These are phyloP conservation scores for Heterobasidion parviporum DNA, from an alignment of 1,284 basidiomycete genomes.

Conservation along the genomic window DNA sequence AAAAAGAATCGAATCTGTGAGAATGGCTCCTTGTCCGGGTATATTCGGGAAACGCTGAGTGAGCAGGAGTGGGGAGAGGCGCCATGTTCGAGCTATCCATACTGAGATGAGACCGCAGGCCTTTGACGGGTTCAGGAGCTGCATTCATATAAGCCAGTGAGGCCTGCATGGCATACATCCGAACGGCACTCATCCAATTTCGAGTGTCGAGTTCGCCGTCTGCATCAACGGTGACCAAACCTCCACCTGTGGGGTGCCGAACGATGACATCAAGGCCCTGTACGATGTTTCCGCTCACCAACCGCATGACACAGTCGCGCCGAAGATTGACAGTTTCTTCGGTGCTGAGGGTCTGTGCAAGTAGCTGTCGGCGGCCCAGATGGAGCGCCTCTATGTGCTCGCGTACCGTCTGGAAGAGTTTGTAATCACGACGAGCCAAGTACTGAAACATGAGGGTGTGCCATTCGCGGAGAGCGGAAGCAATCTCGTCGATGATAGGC, in stretches of 20 bases:
- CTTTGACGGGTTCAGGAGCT: constrained; percentile 22
- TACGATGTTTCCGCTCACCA: constrained; percentile 87
- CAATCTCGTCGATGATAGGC: constrained; percentile 95
- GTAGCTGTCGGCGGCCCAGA: constrained; percentile 81
- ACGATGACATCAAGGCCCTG: constrained; percentile 95
- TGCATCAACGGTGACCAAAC: constrained; percentile 78
- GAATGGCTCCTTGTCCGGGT: constrained; percentile 37
- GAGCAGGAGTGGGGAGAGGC: constrained; percentile 51
- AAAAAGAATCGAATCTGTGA: constrained; percentile 30
- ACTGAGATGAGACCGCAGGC: constrained; percentile 19
- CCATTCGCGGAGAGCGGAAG: constrained; percentile 94
- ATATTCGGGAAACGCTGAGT: constrained; percentile 60
- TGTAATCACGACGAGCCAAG: constrained; percentile 83
- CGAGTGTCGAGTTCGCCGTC: constrained; percentile 67
- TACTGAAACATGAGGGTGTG: constrained; percentile 88
- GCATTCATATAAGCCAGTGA: constrained; percentile 76
- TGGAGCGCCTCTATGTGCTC: constrained; percentile 91
- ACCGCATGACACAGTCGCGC: constrained; percentile 79
- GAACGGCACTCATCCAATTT: constrained; percentile 79
- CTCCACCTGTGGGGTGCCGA: constrained; percentile 86
- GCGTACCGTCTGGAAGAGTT: constrained; percentile 79
- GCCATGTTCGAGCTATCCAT: constrained; percentile 27
- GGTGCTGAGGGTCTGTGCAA: constrained; percentile 80
- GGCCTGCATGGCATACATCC: constrained; percentile 86
- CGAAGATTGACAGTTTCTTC: constrained; percentile 84